Percentiles rank a stretch among this genome's conserved stretches.
These are phyloP conservation scores for Thielaviopsis ethacetica DNA, from an alignment of 2,329 filamentous ascomycete genomes.

Conservation along the genomic window DNA sequence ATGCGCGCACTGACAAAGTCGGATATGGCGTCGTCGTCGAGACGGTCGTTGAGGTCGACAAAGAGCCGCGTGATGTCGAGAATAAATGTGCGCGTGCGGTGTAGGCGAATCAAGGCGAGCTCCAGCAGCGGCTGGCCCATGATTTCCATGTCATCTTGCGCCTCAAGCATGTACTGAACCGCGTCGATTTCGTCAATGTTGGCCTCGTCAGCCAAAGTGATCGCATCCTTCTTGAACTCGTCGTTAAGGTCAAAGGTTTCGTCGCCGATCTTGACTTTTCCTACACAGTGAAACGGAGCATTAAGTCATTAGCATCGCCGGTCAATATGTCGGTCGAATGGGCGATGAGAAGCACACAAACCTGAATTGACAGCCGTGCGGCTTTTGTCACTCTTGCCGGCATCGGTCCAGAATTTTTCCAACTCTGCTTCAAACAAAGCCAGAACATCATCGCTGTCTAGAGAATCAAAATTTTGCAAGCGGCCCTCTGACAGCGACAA, in stretches of 20 bases:
- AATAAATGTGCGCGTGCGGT: conserved; percentile 67
- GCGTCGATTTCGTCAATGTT: conserved; percentile 82
- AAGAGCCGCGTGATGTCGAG: conserved; percentile 73
- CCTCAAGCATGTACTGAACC: conserved; percentile 57
- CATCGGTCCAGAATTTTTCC: conserved; percentile 58
- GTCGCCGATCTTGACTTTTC: conserved; percentile 57
- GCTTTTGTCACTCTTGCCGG: conserved; percentile 57
- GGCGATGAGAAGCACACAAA: conserved; percentile 20
- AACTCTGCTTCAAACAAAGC: conserved; percentile 57
- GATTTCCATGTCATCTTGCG: conserved; percentile 49
- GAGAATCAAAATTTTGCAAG: conserved; percentile 41
- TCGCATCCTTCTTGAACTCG: conserved; percentile 67
- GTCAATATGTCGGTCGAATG: not conserved
- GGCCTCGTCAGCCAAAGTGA: conserved; percentile 73
- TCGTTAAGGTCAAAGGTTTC: conserved; percentile 68
- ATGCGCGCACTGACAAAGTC: conserved; percentile 40
- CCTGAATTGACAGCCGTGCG: conserved; percentile 54
- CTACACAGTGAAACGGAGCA: conserved; percentile 27
- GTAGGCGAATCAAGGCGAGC: conserved; percentile 72
- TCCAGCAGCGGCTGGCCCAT: conserved; percentile 60
- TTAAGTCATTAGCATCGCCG: not conserved
- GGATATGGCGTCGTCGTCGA: conserved; percentile 26
- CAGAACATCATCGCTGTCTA: conserved; percentile 54
- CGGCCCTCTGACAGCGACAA: conserved; percentile 57
- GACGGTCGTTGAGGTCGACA: conserved; percentile 43